These are phyloP conservation scores for Pichia heedii DNA, from an alignment of 805 yeast species.

Conservation along the genomic window DNA sequence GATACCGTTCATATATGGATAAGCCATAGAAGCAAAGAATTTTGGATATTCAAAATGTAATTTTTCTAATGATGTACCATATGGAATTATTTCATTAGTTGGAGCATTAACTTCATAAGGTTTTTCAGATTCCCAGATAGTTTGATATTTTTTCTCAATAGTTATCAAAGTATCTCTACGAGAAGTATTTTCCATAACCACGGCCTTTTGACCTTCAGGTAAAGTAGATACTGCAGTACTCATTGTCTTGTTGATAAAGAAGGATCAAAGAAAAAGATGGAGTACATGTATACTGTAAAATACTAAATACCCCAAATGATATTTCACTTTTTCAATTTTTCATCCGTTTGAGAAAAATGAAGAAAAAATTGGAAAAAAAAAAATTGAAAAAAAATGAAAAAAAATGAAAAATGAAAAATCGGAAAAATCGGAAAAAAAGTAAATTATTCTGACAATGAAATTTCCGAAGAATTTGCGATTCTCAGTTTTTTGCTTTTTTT, in stretches of 20 bases:
- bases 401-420: too few relatives aligned
- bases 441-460: too few relatives aligned
- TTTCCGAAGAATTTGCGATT: too few relatives aligned
- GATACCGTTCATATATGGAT: constrained; percentile 98
- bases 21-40: constrained; percentile 89
- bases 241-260: background rate
- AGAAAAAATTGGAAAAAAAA: too few relatives aligned
- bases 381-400: too few relatives aligned
- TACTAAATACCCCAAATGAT: background rate
- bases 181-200: constrained; percentile 51
- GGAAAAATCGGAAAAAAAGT: too few relatives aligned
- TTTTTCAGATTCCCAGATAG: constrained; percentile 79
- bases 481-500: too few relatives aligned
- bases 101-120: constrained; percentile 88
- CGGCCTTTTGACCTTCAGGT: constrained; percentile 24
- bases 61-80: constrained; percentile 51
- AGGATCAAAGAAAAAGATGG: background rate
- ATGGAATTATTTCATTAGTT: constrained; percentile 50
- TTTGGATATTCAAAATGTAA: constrained; percentile 77
- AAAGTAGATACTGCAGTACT: constrained; percentile 2
- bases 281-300: too few relatives aligned
- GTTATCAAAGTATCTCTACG: constrained; percentile 91
- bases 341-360: background rate
- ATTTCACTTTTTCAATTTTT: background rate
- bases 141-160: constrained; percentile 82